phyloP scores from a whole-genome alignment of 148 eudicot species.

The Oxyria digyna region DNA sequence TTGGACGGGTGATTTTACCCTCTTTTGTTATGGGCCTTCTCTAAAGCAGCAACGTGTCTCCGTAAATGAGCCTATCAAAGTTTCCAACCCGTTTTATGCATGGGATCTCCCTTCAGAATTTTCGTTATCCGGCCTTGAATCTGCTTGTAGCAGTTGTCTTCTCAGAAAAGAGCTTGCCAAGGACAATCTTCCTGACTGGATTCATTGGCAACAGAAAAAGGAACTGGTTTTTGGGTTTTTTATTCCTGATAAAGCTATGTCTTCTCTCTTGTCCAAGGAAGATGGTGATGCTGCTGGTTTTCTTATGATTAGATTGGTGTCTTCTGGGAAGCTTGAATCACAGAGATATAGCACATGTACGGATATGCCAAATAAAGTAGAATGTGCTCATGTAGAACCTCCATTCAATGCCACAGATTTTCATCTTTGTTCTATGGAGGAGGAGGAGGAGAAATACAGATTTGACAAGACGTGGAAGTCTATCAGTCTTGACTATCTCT shows the following conservation, averaged over 20 bases:
- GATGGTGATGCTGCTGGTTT: conserved; percentile 54
- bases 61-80: conserved; percentile 21
- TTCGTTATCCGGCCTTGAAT: conserved; percentile 37
- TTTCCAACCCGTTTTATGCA: conserved; percentile 39
- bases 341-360: conserved; percentile 49
- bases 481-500: too few species aligned
- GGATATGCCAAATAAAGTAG: conserved; percentile 23
- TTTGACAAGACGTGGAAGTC: too few species aligned
- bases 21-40: conserved; percentile 56
- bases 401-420: too few species aligned
- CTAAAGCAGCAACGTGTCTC: conserved; percentile 11
- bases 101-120: conserved; percentile 74
- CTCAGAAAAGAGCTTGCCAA: conserved; percentile 45
- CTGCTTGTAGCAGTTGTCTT: conserved; percentile 61
- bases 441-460: too few species aligned
- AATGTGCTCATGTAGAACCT: conserved; percentile 21
- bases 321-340: conserved; percentile 68
- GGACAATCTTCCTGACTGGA: conserved; percentile 69
- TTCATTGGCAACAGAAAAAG: conserved; percentile 76
- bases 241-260: conserved; percentile 41
- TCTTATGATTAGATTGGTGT: conserved; percentile 47
- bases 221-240: conserved; percentile 60
- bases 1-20: conserved; percentile 52
- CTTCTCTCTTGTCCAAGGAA: too few species aligned
- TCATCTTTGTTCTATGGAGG: too few species aligned